Evolutionary conservation across 495 filamentous ascomycete species (phyloP).

Genomic region (Tuber calosporum): DNA sequence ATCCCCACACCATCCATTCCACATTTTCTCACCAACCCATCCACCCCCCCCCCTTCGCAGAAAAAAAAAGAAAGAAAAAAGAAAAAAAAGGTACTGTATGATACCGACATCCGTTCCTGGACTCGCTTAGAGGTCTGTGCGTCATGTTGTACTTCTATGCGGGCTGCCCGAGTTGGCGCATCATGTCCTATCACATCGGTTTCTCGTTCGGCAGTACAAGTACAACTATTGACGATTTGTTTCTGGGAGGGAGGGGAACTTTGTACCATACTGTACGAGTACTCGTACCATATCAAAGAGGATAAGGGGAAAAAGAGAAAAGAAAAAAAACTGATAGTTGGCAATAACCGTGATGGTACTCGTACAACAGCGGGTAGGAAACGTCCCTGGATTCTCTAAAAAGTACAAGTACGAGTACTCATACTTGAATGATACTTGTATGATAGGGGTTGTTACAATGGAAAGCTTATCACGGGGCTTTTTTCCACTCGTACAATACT

Average conservation of each 20-base stretch:
- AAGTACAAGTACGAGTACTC: background rate
- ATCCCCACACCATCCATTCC: background rate
- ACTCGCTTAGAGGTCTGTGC: slow-evolving; percentile 2
- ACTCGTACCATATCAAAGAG: background rate
- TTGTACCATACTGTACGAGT: background rate
- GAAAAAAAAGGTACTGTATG: background rate
- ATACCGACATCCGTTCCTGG: background rate
- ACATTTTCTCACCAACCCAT: background rate
- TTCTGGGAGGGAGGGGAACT: background rate
- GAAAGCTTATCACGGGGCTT: background rate
- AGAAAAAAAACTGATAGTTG: background rate
- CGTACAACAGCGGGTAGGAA: background rate
- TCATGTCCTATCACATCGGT: slow-evolving; percentile 2
- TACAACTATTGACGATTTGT: background rate
- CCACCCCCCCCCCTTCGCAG: background rate
- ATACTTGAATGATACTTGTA: too few relatives aligned
- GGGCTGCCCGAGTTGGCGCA: background rate
- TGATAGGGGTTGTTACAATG: too few relatives aligned
- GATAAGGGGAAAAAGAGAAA: background rate
- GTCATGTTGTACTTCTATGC: background rate
- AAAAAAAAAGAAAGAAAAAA: too few relatives aligned
- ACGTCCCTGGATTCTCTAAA: background rate
- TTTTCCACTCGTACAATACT: too few relatives aligned
- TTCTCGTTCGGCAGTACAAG: too few relatives aligned
- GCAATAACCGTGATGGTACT: too few relatives aligned